A percentile compares a stretch with the other conserved stretches of the same genome.
phyloP scores from a whole-genome alignment of 179 eudicot species.

The Patellifolia procumbens region DNA sequence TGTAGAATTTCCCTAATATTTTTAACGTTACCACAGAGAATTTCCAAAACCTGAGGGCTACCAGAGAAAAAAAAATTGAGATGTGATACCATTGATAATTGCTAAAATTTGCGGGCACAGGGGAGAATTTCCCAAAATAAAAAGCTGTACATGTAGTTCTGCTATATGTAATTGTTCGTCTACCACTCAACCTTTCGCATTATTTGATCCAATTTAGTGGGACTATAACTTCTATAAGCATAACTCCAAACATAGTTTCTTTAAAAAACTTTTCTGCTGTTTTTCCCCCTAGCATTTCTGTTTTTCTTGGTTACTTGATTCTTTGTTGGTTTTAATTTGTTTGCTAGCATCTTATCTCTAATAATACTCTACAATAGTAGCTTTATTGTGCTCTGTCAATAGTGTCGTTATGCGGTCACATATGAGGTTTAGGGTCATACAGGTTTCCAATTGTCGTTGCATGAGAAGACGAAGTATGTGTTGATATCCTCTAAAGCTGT shows the following conservation, averaged over 20 bases:
- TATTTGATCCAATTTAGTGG: background rate
- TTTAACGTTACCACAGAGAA: too few relatives aligned
- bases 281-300: too few relatives aligned
- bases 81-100: too few relatives aligned
- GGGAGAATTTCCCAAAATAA: too few relatives aligned
- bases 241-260: background rate
- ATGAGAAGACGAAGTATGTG: background rate
- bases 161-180: too few relatives aligned
- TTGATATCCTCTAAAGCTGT: too few relatives aligned
- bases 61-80: too few relatives aligned
- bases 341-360: background rate
- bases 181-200: too few relatives aligned
- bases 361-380: background rate
- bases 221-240: background rate
- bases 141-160: too few relatives aligned
- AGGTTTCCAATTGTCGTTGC: background rate
- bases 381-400: background rate
- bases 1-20: too few relatives aligned
- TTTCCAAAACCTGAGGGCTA: too few relatives aligned
- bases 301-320: background rate
- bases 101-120: too few relatives aligned
- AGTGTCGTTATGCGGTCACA: background rate
- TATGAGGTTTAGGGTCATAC: background rate
- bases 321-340: background rate
- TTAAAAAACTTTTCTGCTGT: background rate